Evolutionary conservation across 1,284 basidiomycete species (phyloP).

Genomic region (Melampsora larici-populina): DNA sequence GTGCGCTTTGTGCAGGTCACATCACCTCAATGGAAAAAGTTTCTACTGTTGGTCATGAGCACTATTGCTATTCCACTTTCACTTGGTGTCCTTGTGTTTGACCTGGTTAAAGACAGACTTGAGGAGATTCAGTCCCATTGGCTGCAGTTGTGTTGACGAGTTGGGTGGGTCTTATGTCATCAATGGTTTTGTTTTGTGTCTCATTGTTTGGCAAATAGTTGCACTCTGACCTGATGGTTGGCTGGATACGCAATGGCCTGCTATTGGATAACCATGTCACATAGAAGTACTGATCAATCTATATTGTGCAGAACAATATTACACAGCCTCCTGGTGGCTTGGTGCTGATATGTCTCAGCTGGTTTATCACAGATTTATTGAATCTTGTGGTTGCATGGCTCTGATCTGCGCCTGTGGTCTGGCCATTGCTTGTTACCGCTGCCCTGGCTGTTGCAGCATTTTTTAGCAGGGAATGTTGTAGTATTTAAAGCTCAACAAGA

Average conservation of each 20-base stretch:
- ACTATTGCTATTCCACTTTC: neutral
- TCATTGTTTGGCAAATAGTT: too few relatives aligned
- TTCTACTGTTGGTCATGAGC: neutral
- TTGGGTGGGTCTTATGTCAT: neutral
- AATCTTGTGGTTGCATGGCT: neutral
- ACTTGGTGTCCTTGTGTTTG: neutral
- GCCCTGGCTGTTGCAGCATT: conserved; percentile 5
- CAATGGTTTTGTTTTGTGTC: neutral
- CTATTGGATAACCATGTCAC: neutral
- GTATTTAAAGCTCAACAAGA: too few relatives aligned
- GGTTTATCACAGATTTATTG: neutral
- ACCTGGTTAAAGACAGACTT: neutral
- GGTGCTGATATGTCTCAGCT: conserved; percentile 20
- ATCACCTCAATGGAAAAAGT: neutral
- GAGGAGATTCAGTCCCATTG: neutral
- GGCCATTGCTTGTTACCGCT: neutral
- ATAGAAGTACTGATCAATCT: conserved; percentile 30
- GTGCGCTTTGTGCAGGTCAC: neutral
- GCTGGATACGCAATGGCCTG: too few relatives aligned
- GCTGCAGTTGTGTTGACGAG: neutral
- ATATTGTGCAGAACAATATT: conserved; percentile 12
- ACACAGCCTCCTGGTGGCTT: conserved; percentile 22
- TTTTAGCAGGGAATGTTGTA: too few relatives aligned
- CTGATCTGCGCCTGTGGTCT: neutral
- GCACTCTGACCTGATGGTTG: too few relatives aligned